phyloP scores from a whole-genome alignment of 306 rosid genomes.

The Vigna mungo region DNA sequence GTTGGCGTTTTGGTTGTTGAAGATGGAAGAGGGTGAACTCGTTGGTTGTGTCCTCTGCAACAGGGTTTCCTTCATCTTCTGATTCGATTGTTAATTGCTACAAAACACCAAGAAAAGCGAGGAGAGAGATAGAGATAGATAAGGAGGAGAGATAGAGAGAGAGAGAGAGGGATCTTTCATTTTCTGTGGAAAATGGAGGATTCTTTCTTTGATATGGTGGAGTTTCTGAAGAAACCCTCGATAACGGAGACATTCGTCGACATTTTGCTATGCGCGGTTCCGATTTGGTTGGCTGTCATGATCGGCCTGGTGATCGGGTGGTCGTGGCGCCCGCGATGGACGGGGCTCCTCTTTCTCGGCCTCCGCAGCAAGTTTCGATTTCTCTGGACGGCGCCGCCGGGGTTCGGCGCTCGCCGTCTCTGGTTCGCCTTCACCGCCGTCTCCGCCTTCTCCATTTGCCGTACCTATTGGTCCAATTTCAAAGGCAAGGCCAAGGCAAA shows the following conservation, averaged over 20 bases:
- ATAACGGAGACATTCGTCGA: slow-evolving; percentile 93
- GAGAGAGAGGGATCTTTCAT: slow-evolving; percentile 10
- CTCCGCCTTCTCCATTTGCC: slow-evolving; percentile 87
- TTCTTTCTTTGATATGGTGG: slow-evolving; percentile 71
- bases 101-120: background rate
- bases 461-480: slow-evolving; percentile 77
- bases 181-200: slow-evolving; percentile 62
- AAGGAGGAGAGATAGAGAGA: background rate
- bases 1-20: slow-evolving; percentile 7
- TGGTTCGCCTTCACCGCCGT: slow-evolving; percentile 95
- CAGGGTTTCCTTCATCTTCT: slow-evolving; percentile 33
- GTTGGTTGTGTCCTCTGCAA: slow-evolving; percentile 27
- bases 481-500: slow-evolving; percentile 51
- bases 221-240: slow-evolving; percentile 78
- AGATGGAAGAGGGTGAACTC: slow-evolving; percentile 40
- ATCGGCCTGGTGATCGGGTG: slow-evolving; percentile 90
- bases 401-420: slow-evolving; percentile 91
- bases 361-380: slow-evolving; percentile 86
- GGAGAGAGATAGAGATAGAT: background rate
- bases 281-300: slow-evolving; percentile 99
- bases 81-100: slow-evolving; percentile 1
- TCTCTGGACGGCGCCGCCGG: slow-evolving; percentile 96
- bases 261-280: slow-evolving; percentile 90
- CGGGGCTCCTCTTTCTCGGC: slow-evolving; percentile 86
- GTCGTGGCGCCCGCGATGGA: slow-evolving; percentile 99